Percentiles rank a stretch among this genome's conserved stretches.
Evolutionary conservation across 2,329 filamentous ascomycete species (phyloP).

Genomic region (Arthrobotrys sphaeroides): DNA sequence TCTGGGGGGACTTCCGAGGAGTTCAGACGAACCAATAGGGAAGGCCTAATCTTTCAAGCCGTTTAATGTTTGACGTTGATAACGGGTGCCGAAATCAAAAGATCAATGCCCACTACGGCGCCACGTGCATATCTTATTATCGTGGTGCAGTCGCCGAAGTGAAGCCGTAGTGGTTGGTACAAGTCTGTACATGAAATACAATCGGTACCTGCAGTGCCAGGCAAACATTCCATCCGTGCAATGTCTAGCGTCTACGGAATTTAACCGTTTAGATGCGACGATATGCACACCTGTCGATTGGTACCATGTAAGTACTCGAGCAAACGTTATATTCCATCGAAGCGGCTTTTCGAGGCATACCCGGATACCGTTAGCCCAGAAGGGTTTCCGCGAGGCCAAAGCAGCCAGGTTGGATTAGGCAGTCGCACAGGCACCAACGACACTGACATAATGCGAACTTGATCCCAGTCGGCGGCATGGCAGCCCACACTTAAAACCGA

Average conservation of each 20-base stretch:
- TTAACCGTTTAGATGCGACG: slow-evolving; percentile 43
- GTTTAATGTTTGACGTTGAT: slow-evolving; percentile 8
- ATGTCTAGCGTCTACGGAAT: slow-evolving; percentile 25
- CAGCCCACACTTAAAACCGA: slow-evolving; percentile 36
- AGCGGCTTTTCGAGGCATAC: slow-evolving; percentile 15
- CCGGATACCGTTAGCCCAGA: slow-evolving; percentile 2
- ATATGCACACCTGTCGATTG: slow-evolving; percentile 29
- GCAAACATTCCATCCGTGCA: slow-evolving; percentile 16
- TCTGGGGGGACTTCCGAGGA: slow-evolving; percentile 16
- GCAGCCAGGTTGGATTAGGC: slow-evolving; percentile 48
- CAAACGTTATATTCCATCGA: too few relatives aligned
- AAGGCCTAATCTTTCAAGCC: slow-evolving; percentile 2
- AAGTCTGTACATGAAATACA: too few relatives aligned
- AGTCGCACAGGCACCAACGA: slow-evolving; percentile 53
- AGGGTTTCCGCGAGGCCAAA: slow-evolving; percentile 17
- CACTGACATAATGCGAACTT: slow-evolving; percentile 52
- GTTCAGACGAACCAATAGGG: slow-evolving; percentile 27
- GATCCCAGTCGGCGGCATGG: slow-evolving; percentile 33
- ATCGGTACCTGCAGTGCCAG: slow-evolving; percentile 41
- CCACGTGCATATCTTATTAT: slow-evolving; percentile 34
- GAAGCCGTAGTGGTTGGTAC: slow-evolving; percentile 1
- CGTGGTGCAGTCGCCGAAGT: slow-evolving; percentile 33
- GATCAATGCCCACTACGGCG: slow-evolving; percentile 1
- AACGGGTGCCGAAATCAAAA: slow-evolving; percentile 7
- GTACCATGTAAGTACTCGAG: too few relatives aligned